Evolutionary conservation across 2,329 filamentous ascomycete genomes (phyloP).

Genomic region (Botrytis fabae): DNA sequence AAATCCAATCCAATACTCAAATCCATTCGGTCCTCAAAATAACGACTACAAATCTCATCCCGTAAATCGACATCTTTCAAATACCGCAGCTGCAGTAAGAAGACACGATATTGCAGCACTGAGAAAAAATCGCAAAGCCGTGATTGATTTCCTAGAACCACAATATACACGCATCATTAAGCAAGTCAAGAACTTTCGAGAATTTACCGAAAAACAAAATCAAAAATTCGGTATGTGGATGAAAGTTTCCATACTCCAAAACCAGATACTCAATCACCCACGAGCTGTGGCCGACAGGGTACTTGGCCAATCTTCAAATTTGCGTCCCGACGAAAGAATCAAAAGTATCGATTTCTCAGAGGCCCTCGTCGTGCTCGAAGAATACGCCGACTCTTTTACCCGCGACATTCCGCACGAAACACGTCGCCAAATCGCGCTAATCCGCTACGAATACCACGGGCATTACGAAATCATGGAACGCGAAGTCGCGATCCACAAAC

Average conservation of each 20-base stretch:
- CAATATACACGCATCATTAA: conserved; percentile 18
- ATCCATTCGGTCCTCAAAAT: background rate
- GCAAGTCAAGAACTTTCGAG: background rate
- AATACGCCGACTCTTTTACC: conserved; percentile 14
- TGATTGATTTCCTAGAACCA: conserved; percentile 15
- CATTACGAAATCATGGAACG: background rate
- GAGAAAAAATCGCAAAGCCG: background rate
- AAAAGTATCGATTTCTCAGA: background rate
- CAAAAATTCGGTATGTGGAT: background rate
- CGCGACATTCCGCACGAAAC: conserved; percentile 18
- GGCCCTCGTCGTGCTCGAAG: background rate
- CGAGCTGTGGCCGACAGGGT: no score
- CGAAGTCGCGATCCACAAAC: background rate
- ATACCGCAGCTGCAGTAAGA: background rate
- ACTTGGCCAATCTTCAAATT: no score
- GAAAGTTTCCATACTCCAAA: background rate
- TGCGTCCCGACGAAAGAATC: background rate
- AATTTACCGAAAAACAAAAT: conserved; percentile 15
- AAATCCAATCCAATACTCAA: background rate
- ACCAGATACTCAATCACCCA: background rate
- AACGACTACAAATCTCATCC: background rate
- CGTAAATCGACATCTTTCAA: background rate
- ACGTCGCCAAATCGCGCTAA: background rate
- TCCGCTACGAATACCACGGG: background rate
- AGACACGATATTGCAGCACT: background rate